phyloP scores from a whole-genome alignment of 164 flowering plant genomes.

The Stephania japonica region DNA sequence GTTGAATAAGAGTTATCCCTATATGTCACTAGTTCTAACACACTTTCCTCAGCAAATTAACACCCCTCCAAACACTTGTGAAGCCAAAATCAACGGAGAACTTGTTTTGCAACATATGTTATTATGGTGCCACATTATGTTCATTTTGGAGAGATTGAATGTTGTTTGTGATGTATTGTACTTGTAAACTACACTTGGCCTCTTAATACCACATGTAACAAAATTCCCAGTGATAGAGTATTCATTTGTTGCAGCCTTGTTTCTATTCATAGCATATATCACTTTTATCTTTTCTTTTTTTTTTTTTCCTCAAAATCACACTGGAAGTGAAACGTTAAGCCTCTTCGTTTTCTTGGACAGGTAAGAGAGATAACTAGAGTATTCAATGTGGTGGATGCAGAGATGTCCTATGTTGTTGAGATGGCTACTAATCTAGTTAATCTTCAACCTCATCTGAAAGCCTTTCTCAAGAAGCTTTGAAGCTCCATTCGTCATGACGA shows the following conservation, averaged over 20 bases:
- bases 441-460: conserved; percentile 52
- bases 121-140: no score
- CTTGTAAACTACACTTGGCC: no score
- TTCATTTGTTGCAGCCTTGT: neutral
- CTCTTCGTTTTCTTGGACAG: conserved; percentile 19
- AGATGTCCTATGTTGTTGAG: conserved; percentile 49
- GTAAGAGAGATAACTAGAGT: conserved; percentile 48
- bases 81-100: no score
- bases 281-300: no score
- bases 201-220: no score
- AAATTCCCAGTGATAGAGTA: neutral
- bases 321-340: neutral
- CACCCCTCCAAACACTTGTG: no score
- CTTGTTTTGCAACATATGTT: no score
- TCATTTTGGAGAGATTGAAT: no score
- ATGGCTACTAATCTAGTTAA: conserved; percentile 42
- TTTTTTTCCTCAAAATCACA: neutral
- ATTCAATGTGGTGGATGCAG: conserved; percentile 39
- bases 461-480: conserved; percentile 41
- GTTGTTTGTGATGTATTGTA: no score
- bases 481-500: neutral
- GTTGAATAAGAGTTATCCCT: no score
- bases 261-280: neutral
- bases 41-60: no score
- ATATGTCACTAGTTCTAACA: no score